Base-by-base conservation (phyloP, 176 grass and related monocot species). In the Zoysia pacifica region DNA sequence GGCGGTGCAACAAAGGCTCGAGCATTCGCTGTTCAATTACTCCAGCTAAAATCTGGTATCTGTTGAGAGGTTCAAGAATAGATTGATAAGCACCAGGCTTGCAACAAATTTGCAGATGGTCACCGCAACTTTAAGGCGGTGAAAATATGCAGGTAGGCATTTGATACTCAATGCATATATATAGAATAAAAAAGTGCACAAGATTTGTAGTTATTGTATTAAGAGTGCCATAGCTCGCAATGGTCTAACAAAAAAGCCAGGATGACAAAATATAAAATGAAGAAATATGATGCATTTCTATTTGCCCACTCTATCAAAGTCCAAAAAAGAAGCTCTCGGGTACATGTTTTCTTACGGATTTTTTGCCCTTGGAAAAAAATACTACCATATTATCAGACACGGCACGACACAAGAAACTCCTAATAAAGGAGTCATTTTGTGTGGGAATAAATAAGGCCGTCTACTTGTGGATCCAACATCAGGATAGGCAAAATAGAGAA, bases 1-100 rank as follows among this genome's bases (percentile, higher is more conserved):
- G 86, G 40, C 72, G 90, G 87, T 99, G 96, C 48, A 99, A 78
- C 60, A 91, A 80, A 11, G 96, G 96, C 81, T 99, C 96, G 9
- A 99, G 78, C 78, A 99, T 91, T 48, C 92, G 89, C 65, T 99
- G 96, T 82, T 99, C 96, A 15, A 99, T 95, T 76, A 99, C 88
- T 62, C 96, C 92, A 37, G 96, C 96, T 19, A 99, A 67, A 56
- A 99, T 15, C 65, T 94, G 92, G 68, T 99, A 99, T 72, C 96
- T 95, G 88, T 89, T 76, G 90, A 72, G 35, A 50, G 81, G 38
- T 39, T n/a, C n/a, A 67, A 84, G n/a, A 48, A 72, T 54, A 81
- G 62, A 49, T 60, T 9, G 0, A 49, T 44, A 73, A 63, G 61
- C 20, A 76, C 48, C 16, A 18, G 4, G 38, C 11, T 52, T 20